These are phyloP conservation scores for Trametes gibbosa DNA, from an alignment of 768 basidiomycete species.

Conservation along the genomic window DNA sequence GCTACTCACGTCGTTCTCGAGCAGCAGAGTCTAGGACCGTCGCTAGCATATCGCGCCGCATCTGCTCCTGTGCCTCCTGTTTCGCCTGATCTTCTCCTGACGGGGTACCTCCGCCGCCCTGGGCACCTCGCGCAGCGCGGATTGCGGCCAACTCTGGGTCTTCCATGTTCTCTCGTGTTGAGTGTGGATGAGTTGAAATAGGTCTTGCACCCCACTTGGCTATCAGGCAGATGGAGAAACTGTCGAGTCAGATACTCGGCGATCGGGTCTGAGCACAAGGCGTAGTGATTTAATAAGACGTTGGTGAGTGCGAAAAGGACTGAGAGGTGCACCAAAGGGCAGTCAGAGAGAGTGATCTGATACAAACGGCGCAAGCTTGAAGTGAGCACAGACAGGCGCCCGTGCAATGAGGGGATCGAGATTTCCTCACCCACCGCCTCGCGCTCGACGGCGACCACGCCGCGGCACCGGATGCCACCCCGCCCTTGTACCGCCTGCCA, in stretches of 20 bases:
- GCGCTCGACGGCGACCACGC: background rate
- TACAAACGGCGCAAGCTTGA: background rate
- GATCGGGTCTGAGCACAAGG: background rate
- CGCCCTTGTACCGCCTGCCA: background rate
- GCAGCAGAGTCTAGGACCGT: constrained; percentile 77
- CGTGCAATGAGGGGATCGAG: background rate
- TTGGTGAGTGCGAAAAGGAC: background rate
- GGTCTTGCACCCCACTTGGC: background rate
- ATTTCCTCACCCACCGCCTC: background rate
- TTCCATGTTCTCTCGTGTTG: constrained; percentile 19
- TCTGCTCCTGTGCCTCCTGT: constrained; percentile 65
- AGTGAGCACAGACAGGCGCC: background rate
- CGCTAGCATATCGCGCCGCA: constrained; percentile 72
- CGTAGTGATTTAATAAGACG: background rate
- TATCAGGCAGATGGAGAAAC: background rate
- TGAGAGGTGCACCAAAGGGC: background rate
- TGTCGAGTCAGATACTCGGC: background rate
- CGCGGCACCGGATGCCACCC: background rate
- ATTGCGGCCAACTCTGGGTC: constrained; percentile 44
- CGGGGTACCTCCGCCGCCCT: constrained; percentile 20
- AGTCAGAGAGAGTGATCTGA: background rate
- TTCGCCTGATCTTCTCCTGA: constrained; percentile 55
- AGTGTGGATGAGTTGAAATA: background rate
- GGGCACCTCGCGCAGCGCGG: constrained; percentile 42
- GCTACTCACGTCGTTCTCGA: constrained; percentile 67